These are phyloP conservation scores for Aspergillus fischeri DNA, from an alignment of 2,329 filamentous ascomycete genomes.

Conservation along the genomic window DNA sequence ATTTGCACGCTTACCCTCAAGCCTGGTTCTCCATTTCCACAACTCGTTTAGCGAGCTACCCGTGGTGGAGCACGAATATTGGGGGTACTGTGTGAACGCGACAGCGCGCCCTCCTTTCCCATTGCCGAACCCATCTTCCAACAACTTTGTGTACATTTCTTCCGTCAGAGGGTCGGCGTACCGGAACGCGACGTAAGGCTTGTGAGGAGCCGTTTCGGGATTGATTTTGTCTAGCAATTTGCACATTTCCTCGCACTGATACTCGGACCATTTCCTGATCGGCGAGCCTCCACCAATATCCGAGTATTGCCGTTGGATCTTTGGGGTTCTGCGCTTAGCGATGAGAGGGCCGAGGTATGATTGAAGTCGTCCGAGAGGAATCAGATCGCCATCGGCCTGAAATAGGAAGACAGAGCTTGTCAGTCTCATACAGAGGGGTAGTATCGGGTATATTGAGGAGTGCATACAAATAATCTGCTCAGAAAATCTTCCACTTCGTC, in stretches of 20 bases:
- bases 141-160: constrained; percentile 78
- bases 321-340: constrained; percentile 80
- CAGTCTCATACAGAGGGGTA: background rate
- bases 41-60: constrained; percentile 94
- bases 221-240: constrained; percentile 89
- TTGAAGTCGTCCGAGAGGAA: constrained; percentile 90
- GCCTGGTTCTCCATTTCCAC: constrained; percentile 87
- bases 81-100: constrained; percentile 96
- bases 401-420: constrained; percentile 3
- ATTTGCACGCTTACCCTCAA: constrained; percentile 70
- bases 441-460: background rate
- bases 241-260: constrained; percentile 93
- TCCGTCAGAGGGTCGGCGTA: constrained; percentile 93
- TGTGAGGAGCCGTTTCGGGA: constrained; percentile 91
- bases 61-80: constrained; percentile 97
- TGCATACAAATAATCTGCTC: constrained; percentile 80
- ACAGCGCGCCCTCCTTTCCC: constrained; percentile 90
- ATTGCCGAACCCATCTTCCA: constrained; percentile 85
- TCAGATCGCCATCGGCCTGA: constrained; percentile 86
- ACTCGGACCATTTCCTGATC: constrained; percentile 96
- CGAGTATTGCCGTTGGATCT: constrained; percentile 93
- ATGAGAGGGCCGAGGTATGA: constrained; percentile 87
- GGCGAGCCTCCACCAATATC: constrained; percentile 96
- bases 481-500: constrained; percentile 87
- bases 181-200: constrained; percentile 94